A percentile compares a stretch with the other conserved stretches of the same genome.
phyloP scores from a whole-genome alignment of 2,329 filamentous ascomycete genomes.

The Cercospora beticola region DNA sequence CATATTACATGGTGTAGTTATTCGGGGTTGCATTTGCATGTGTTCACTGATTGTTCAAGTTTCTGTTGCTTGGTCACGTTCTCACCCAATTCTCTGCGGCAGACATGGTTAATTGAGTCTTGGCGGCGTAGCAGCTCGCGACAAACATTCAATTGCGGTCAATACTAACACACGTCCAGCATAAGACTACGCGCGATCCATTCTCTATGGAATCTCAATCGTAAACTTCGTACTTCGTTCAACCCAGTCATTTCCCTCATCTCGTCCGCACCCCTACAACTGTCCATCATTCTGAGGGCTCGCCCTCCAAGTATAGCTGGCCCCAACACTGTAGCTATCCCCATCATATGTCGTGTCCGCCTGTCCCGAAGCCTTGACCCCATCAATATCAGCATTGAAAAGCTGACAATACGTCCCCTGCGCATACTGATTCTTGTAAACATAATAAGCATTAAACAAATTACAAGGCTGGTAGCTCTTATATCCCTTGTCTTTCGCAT shows the following conservation, averaged over 20 bases:
- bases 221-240: neutral
- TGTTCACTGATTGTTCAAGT: neutral
- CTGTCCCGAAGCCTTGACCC: constrained; percentile 16
- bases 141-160: too few species aligned
- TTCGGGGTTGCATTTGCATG: neutral
- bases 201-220: neutral
- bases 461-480: constrained; percentile 29
- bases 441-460: constrained; percentile 31
- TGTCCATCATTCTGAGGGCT: constrained; percentile 8
- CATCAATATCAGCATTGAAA: constrained; percentile 24
- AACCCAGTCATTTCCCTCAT: neutral
- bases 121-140: too few species aligned
- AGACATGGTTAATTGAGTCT: too few species aligned
- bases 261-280: neutral
- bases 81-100: too few species aligned
- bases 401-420: constrained; percentile 33
- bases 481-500: constrained; percentile 20
- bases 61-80: too few species aligned
- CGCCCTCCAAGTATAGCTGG: constrained; percentile 11
- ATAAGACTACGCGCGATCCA: neutral
- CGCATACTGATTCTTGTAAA: constrained; percentile 30
- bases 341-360: constrained; percentile 13
- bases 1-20: constrained; percentile 2
- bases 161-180: too few species aligned
- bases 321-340: constrained; percentile 11